A percentile compares a stretch with the other conserved stretches of the same genome.
Evolutionary conservation across 768 basidiomycete genomes (phyloP).

Genomic region (Amanita fuliginea): DNA sequence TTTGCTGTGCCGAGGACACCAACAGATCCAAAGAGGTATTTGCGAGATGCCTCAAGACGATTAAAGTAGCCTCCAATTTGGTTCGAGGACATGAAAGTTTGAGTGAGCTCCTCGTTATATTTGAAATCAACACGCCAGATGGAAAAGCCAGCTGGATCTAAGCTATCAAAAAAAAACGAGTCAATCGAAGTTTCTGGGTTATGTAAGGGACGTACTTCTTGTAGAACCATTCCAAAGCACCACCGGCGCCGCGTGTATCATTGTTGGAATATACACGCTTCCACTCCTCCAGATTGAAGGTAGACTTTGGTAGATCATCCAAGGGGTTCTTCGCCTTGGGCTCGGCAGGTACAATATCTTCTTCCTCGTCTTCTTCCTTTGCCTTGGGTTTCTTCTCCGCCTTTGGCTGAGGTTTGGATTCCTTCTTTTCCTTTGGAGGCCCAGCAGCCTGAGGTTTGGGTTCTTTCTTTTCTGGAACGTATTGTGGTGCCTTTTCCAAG

Average conservation of each 20-base stretch:
- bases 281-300: constrained; percentile 91
- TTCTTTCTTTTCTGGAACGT: constrained; percentile 66
- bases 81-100: constrained; percentile 91
- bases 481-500: constrained; percentile 61
- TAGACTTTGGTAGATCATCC: constrained; percentile 80
- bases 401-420: constrained; percentile 48
- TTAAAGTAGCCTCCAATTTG: constrained; percentile 95
- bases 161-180: constrained; percentile 33
- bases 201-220: constrained; percentile 50
- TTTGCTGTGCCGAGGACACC: constrained; percentile 81
- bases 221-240: constrained; percentile 94
- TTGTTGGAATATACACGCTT: constrained; percentile 97
- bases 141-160: constrained; percentile 83
- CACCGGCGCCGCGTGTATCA: constrained; percentile 80
- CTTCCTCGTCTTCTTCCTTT: constrained; percentile 78
- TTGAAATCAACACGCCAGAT: constrained; percentile 92
- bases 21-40: constrained; percentile 89
- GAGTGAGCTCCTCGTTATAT: constrained; percentile 89
- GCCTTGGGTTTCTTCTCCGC: constrained; percentile 55
- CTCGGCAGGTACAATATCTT: constrained; percentile 59
- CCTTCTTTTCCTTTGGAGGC: constrained; percentile 61
- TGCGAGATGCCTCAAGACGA: constrained; percentile 93
- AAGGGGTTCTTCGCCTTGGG: constrained; percentile 94
- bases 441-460: constrained; percentile 39
- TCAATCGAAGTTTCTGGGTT: neutral